These are phyloP conservation scores for Backusella tuberculispora DNA, from an alignment of 192 early-diverging fungal species.

Conservation along the genomic window DNA sequence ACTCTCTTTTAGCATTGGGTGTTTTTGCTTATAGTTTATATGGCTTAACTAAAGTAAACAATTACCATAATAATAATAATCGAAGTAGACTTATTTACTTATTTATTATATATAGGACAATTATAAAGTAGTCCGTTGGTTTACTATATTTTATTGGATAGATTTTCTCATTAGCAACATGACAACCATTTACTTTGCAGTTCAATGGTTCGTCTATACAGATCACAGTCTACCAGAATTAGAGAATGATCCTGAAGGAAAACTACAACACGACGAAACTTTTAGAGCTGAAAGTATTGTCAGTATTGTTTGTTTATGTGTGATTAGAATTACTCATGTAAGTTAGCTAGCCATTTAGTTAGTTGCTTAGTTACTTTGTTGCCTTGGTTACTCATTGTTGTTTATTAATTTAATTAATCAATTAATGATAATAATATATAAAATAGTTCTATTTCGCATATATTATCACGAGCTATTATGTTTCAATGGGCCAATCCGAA, in stretches of 20 bases:
- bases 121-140: constrained; percentile 28
- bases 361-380: too few species aligned
- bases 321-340: constrained; percentile 37
- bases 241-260: constrained; percentile 15
- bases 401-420: too few species aligned
- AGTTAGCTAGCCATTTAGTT: neutral
- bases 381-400: too few species aligned
- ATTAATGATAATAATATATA: too few species aligned
- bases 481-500: constrained; percentile 7
- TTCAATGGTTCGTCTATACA: constrained; percentile 42
- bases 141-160: constrained; percentile 41
- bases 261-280: constrained; percentile 30
- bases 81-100: neutral
- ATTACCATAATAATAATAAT: too few species aligned
- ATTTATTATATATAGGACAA: constrained; percentile 22
- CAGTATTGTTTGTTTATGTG: constrained; percentile 32
- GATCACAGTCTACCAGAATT: constrained; percentile 38
- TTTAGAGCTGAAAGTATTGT: constrained; percentile 38
- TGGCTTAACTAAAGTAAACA: constrained; percentile 37
- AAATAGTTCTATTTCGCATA: constrained; percentile 34
- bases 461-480: constrained; percentile 25
- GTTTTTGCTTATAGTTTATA: constrained; percentile 30
- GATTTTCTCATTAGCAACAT: constrained; percentile 36
- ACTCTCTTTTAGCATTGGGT: constrained; percentile 34
- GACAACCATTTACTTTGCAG: constrained; percentile 31